phyloP scores from a whole-genome alignment of 2,329 filamentous ascomycete species.

The Cercospora sp. region DNA sequence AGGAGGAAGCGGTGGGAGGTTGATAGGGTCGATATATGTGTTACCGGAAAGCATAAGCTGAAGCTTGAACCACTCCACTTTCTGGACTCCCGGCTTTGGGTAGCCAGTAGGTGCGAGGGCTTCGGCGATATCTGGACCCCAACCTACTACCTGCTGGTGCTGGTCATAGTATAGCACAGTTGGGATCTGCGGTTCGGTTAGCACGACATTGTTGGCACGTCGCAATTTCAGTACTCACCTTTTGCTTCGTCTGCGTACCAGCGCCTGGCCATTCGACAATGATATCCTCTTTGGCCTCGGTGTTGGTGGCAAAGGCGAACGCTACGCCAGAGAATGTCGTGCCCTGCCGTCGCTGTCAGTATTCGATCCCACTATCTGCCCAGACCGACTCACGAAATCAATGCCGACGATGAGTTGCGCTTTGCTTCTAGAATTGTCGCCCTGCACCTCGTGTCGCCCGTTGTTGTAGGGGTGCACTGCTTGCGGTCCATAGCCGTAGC shows the following conservation, averaged over 20 bases:
- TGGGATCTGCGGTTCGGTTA: conserved; percentile 67
- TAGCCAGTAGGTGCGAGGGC: conserved; percentile 95
- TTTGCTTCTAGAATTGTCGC: conserved; percentile 78
- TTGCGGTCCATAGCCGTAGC: conserved; percentile 24
- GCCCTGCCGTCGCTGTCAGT: conserved; percentile 58
- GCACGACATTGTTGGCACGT: conserved; percentile 14
- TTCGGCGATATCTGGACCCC: conserved; percentile 97
- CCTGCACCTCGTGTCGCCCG: conserved; percentile 69
- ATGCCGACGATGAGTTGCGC: conserved; percentile 98
- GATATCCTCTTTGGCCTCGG: conserved; percentile 96
- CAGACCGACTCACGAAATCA: conserved; percentile 73
- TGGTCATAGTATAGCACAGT: conserved; percentile 99
- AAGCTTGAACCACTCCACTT: conserved; percentile 99
- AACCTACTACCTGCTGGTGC: conserved; percentile 99
- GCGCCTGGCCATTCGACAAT: conserved; percentile 99
- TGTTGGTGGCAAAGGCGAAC: conserved; percentile 91
- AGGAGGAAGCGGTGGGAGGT: conserved; percentile 92
- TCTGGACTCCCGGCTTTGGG: conserved; percentile 95
- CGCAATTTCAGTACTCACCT: conserved; percentile 58
- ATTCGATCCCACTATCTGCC: not conserved
- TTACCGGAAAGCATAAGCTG: conserved; percentile 98
- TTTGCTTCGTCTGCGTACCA: conserved; percentile 97
- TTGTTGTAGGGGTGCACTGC: conserved; percentile 20
- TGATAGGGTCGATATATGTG: conserved; percentile 98
- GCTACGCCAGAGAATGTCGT: conserved; percentile 98